Conservation (phyloP, 768 basidiomycete species). For the Phylloporus sp. region DNA sequence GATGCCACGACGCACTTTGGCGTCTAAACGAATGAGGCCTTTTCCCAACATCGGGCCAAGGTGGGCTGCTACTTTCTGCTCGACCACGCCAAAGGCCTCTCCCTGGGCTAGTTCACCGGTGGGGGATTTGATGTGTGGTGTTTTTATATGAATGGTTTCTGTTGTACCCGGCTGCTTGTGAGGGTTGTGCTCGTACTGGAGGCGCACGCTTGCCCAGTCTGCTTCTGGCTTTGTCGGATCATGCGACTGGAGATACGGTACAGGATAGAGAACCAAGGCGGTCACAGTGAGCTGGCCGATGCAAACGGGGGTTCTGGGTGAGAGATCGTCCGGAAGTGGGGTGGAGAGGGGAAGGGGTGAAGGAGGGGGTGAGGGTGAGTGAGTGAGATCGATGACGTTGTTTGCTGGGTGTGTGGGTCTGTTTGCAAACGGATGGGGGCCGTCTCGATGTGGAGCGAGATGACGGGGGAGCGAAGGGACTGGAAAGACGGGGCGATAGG, state of each 20-base stretch:
- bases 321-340: conserved; percentile 50
- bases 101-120: conserved; percentile 53
- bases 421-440: conserved; percentile 15
- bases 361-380: conserved; percentile 52
- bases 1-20: conserved; percentile 62
- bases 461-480: conserved; percentile 34
- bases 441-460: conserved; percentile 22
- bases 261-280: conserved; percentile 81
- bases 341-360: conserved; percentile 29
- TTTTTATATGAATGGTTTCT: conserved; percentile 77
- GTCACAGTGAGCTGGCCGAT: conserved; percentile 82
- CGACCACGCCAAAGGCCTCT: conserved; percentile 78
- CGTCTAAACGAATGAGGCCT: conserved; percentile 76
- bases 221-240: conserved; percentile 38
- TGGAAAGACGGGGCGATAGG: conserved; percentile 51
- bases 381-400: conserved; percentile 73
- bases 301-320: conserved; percentile 81
- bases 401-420: conserved; percentile 29
- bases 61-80: conserved; percentile 75
- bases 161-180: conserved; percentile 43
- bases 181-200: conserved; percentile 65
- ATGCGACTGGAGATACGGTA: conserved; percentile 54
- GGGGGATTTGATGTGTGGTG: conserved; percentile 48
- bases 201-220: conserved; percentile 66
- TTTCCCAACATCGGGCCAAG: conserved; percentile 83